Base-by-base conservation (phyloP, 108 stramenopile species). In the Parmales sp. region DNA sequence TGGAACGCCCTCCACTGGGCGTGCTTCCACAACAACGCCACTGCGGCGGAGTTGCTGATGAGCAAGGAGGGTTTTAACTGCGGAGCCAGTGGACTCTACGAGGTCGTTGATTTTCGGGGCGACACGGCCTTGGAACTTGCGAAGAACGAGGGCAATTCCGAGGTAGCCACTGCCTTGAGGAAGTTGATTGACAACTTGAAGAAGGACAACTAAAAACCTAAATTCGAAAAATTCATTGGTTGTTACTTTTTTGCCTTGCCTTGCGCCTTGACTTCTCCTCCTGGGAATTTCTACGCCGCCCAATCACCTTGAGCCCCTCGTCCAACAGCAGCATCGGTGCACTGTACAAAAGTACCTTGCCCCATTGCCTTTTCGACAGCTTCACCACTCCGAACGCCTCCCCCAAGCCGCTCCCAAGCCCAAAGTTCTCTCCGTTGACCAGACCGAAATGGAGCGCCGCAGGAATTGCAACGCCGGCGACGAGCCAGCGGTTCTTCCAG, bases 1-100 rank as follows among this genome's bases (percentile, higher is more conserved):
- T 92, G 91, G 91, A 92, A 84, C 69, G 78, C 88, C 36, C 72
- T 89, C 38, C 91, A 92, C 69, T 92, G 91, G 90, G 78, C 88
- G 19, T 87, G 86, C 11, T 92, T 88, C 63, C 88, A 89, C 50
- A 87, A 86, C 19, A 85, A 79, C 69, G 75, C 82, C 31, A 79
- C 83, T 25, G 85, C 82, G 28, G 91, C 88, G 48, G 82, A 72
- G 51, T 75, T 76, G 25, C 77, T 92, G n/a, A 34, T 74, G 23
- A 51, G 22, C 26, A 72, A 68, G 66, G 68, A 64, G 38, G 76
- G 76, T 1, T 73, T 63, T 49, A 63, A 72, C 18, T n/a, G n/a
- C n/a, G n/a, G n/a, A n/a, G n/a, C n/a, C n/a, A n/a, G n/a, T n/a
- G n/a, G n/a, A n/a, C n/a, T n/a, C n/a, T n/a, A n/a, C n/a, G n/a